Percentiles rank a stretch among this genome's conserved stretches.
These are phyloP conservation scores for Syzygium syzygioides DNA, from an alignment of 441 rosid species.

Conservation along the genomic window DNA sequence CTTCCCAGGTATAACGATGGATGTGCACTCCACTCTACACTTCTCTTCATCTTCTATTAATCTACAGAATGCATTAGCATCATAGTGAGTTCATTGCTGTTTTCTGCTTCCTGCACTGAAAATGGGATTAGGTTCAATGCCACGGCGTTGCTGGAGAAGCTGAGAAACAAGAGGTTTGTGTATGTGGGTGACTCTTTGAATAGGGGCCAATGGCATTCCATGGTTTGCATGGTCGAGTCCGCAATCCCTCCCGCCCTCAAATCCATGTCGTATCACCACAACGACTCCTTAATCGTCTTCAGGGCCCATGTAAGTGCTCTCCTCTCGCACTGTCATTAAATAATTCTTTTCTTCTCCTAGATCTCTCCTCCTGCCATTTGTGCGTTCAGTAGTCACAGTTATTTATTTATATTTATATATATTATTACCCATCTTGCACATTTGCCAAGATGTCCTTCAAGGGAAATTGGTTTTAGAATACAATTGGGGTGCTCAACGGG, in stretches of 20 bases:
- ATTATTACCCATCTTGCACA: neutral
- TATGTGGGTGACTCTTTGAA: slow-evolving; percentile 63
- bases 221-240: slow-evolving; percentile 50
- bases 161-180: slow-evolving; percentile 59
- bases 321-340: neutral
- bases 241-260: slow-evolving; percentile 30
- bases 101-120: slow-evolving; percentile 10
- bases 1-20: slow-evolving; percentile 42
- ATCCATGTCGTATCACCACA: slow-evolving; percentile 32
- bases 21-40: neutral
- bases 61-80: too few species aligned
- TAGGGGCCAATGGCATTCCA: slow-evolving; percentile 61
- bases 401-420: neutral
- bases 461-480: neutral
- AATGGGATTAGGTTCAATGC: slow-evolving; percentile 64
- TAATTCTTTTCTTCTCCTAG: neutral
- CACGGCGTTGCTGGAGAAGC: slow-evolving; percentile 52
- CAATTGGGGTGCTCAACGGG: too few species aligned
- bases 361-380: neutral
- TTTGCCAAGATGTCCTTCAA: neutral
- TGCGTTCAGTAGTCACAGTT: neutral
- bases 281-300: slow-evolving; percentile 55
- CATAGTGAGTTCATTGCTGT: neutral
- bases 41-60: neutral
- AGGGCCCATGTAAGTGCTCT: slow-evolving; percentile 37